Conservation (phyloP, 768 basidiomycete genomes). For the Pseudohyphozyma bogoriensis region DNA sequence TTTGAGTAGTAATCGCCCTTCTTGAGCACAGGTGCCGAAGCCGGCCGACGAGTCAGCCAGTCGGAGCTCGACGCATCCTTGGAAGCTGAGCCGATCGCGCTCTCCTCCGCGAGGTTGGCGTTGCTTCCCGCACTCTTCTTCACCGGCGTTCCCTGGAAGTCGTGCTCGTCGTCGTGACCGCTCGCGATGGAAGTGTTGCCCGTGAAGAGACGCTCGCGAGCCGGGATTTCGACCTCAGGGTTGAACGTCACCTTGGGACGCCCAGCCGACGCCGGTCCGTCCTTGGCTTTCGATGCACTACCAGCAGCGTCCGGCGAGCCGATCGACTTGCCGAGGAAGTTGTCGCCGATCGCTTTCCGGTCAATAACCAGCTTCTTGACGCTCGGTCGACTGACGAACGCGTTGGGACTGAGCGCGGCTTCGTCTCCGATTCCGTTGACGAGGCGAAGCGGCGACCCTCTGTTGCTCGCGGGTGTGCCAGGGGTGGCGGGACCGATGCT, state of each 20-base stretch:
- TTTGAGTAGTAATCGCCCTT: slow-evolving; percentile 89
- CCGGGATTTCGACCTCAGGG: slow-evolving; percentile 18
- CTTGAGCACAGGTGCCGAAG: slow-evolving; percentile 37
- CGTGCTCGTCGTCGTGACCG: neutral
- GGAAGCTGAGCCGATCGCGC: neutral
- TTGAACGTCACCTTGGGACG: slow-evolving; percentile 24
- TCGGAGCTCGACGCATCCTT: neutral
- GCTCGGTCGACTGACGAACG: slow-evolving; percentile 29
- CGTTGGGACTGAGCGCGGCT: slow-evolving; percentile 25
- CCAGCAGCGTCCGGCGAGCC: neutral
- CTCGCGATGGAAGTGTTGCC: neutral
- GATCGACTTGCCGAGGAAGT: neutral
- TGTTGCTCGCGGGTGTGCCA: slow-evolving; percentile 13
- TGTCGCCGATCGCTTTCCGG: slow-evolving; percentile 8
- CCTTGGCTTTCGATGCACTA: neutral
- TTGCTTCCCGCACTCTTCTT: neutral
- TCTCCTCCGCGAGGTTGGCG: slow-evolving; percentile 8
- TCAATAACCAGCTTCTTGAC: slow-evolving; percentile 35
- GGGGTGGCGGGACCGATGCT: neutral
- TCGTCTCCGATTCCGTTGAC: slow-evolving; percentile 25
- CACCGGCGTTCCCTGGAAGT: slow-evolving; percentile 3
- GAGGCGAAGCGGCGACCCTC: slow-evolving; percentile 22
- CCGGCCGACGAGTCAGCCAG: slow-evolving; percentile 8
- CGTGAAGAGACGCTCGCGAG: slow-evolving; percentile 5
- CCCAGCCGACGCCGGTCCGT: slow-evolving; percentile 1